These are phyloP conservation scores for Neckera pumila DNA, from an alignment of 225 moss, liverwort and hornwort genomes.

Conservation along the genomic window DNA sequence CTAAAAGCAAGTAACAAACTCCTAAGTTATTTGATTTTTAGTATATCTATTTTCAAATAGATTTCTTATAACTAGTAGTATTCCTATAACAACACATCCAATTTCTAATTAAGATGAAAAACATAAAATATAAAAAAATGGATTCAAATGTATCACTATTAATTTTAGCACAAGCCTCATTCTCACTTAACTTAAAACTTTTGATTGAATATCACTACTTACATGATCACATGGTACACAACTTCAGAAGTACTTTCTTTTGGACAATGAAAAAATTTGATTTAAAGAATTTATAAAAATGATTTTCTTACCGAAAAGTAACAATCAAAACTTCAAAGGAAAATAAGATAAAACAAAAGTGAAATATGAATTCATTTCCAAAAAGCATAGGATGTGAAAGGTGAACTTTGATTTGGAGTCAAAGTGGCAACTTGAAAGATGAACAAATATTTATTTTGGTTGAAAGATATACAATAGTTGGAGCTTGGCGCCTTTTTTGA, in stretches of 20 bases:
- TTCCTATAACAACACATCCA: accelerated
- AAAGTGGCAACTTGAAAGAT: accelerated
- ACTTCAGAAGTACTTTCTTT: accelerated
- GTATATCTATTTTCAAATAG: neutral
- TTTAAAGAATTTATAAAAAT: neutral
- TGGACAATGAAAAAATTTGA: accelerated
- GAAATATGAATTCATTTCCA: accelerated
- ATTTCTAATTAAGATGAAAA: too few relatives aligned
- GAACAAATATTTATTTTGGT: neutral
- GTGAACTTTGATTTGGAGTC: neutral
- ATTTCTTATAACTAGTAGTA: neutral
- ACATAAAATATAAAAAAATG: neutral
- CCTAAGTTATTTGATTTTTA: neutral
- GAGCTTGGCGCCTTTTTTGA: accelerated
- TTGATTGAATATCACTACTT: neutral
- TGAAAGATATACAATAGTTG: neutral
- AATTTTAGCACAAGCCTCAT: neutral
- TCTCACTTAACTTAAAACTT: neutral
- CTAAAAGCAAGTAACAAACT: neutral
- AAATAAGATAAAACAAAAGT: neutral
- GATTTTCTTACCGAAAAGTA: neutral
- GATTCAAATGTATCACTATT: too few relatives aligned
- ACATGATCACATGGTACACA: accelerated
- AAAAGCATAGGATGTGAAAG: neutral
- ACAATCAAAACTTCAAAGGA: too few relatives aligned